These are phyloP conservation scores for Mrakia frigida DNA, from an alignment of 768 basidiomycete species.

Conservation along the genomic window DNA sequence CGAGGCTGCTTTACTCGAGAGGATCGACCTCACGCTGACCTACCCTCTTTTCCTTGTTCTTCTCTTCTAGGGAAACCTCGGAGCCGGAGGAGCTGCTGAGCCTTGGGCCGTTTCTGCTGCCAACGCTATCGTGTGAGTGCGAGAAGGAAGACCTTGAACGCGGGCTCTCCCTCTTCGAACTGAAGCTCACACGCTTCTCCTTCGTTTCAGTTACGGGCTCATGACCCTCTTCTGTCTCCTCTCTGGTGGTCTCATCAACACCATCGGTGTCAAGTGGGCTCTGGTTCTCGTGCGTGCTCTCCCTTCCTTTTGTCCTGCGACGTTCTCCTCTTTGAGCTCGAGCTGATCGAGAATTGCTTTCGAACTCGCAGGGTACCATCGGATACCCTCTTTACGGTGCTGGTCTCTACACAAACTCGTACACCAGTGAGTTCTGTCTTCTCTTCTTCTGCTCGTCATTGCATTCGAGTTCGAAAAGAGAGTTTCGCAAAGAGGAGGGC, in stretches of 20 bases:
- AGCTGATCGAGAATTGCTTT: neutral
- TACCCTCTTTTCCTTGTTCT: too few relatives aligned
- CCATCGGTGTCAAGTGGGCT: constrained; percentile 14
- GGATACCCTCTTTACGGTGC: constrained; percentile 26
- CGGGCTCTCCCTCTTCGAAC: neutral
- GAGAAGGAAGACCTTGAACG: neutral
- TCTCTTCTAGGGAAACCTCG: constrained; percentile 2
- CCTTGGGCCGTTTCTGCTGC: constrained; percentile 26
- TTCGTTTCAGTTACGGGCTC: constrained; percentile 2
- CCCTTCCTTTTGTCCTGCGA: neutral
- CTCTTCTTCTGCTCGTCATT: too few relatives aligned
- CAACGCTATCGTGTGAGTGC: neutral
- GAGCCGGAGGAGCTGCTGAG: constrained; percentile 29
- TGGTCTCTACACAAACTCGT: constrained; percentile 25
- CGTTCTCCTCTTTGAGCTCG: too few relatives aligned
- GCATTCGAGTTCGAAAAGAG: too few relatives aligned
- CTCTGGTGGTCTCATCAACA: constrained; percentile 25
- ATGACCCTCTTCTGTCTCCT: constrained; percentile 16
- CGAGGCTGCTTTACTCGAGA: too few relatives aligned
- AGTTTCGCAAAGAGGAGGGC: too few relatives aligned
- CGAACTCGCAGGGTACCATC: constrained; percentile 1
- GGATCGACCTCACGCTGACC: too few relatives aligned
- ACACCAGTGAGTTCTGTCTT: neutral
- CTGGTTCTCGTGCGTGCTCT: constrained; percentile 1
- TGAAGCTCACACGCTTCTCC: neutral